A percentile compares a stretch with the other conserved stretches of the same genome.
These are phyloP conservation scores for Ormosia semicastrata DNA, from an alignment of 306 rosid genomes.

Conservation along the genomic window DNA sequence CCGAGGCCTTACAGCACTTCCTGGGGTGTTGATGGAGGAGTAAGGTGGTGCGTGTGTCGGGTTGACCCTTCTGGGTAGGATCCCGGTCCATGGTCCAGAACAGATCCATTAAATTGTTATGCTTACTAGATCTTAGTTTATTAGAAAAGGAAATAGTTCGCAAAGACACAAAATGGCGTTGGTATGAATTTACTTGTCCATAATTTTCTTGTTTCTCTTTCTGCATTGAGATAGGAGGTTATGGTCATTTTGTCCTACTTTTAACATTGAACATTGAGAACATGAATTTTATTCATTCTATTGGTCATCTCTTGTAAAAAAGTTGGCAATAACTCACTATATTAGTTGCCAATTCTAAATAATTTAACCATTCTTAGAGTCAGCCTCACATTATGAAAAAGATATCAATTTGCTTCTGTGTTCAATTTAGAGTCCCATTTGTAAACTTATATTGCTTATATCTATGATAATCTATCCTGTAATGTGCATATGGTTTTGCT, in stretches of 20 bases:
- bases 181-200: not conserved
- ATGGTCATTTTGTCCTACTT: not conserved
- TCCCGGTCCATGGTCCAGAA: no score
- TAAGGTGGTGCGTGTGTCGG: no score
- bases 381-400: not conserved
- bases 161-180: not conserved
- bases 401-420: not conserved
- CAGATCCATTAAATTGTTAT: not conserved
- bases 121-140: not conserved
- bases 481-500: not conserved
- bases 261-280: not conserved
- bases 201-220: not conserved
- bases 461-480: not conserved
- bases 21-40: no score
- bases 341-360: not conserved
- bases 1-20: no score
- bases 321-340: not conserved
- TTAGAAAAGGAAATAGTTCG: not conserved
- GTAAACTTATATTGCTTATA: not conserved
- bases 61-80: no score
- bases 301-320: not conserved
- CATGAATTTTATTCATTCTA: not conserved
- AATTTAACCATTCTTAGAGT: not conserved
- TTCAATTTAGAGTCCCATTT: not conserved
- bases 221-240: not conserved